Base-by-base conservation (phyloP, 2,329 filamentous ascomycete genomes). In the Metarhizium rileyi region DNA sequence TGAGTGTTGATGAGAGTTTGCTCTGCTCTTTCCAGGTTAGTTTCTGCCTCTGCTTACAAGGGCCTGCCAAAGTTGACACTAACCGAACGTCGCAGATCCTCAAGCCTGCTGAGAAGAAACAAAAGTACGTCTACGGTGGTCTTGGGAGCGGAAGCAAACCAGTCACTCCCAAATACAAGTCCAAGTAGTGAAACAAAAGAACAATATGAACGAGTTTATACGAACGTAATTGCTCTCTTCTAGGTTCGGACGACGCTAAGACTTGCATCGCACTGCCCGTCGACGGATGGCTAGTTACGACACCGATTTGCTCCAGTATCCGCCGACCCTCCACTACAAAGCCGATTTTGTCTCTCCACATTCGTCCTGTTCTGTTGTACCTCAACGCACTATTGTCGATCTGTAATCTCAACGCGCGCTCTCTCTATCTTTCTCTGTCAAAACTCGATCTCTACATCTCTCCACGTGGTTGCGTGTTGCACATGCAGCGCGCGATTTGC, bases 31-130 rank as follows among this genome's bases (percentile, higher is more conserved):
- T 98, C 85, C 93, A 97, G 87, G 88, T 93, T 60, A 49, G 74
- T 68, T 25, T 44, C 23, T 36, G 3, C 42, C 8, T 45, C 22
- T 47, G 4, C 16, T 14, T 14, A 10, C 22, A 25, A 20, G 10
- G 20, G 38, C 10, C 8, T 42, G 9, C 35, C 7, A 44, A 47
- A 18, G 26, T 44, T 28, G 14, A 36, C 36, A 9, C 44, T 14
- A 25, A 38, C 35, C 35, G 20, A 38, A 38, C 18, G 16, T 42
- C 25, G 38, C 61, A 95, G 89, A 97, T 98, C 68, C 80, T 98
- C 76, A 98, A 97, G 78, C 93, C 93, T 66, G 93, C 93, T 71
- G 93, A 98, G 82, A 98, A 98, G 85, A 98, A 98, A 85, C 91
- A 96, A 88, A 97, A 97, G 90, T 97, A 95, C 78, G 90, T 94